Percentiles rank a stretch among this genome's conserved stretches.
Evolutionary conservation across 208 protist species (phyloP).

Genomic region (Herpetomonas tarakana): DNA sequence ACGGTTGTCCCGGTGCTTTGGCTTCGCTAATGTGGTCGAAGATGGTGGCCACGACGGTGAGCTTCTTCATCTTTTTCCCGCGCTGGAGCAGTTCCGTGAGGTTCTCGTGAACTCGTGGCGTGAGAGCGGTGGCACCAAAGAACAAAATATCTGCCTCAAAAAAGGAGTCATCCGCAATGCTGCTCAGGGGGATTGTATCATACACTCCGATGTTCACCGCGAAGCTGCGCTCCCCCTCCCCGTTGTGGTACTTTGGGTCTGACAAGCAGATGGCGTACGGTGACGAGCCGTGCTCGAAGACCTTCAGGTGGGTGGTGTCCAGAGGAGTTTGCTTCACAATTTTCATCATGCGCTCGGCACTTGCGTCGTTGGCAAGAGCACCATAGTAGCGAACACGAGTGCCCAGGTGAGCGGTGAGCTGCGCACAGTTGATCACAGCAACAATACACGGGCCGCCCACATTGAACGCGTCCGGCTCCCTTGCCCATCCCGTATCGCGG

Average conservation of each 20-base stretch:
- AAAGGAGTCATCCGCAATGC: conserved; percentile 14
- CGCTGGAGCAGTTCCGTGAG: conserved; percentile 17
- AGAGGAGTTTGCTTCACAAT: conserved; percentile 19
- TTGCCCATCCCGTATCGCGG: conserved; percentile 14
- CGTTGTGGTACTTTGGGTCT: conserved; percentile 20
- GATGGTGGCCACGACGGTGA: conserved; percentile 24
- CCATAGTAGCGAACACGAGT: conserved; percentile 17
- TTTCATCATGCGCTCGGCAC: conserved; percentile 7
- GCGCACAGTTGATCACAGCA: conserved; percentile 15
- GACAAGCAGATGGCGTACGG: conserved; percentile 17
- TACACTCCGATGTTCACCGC: conserved; percentile 19
- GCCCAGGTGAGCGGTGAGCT: conserved; percentile 11
- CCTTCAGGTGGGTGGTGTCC: conserved; percentile 14
- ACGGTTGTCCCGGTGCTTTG: conserved; percentile 11
- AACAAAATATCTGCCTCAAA: conserved; percentile 25
- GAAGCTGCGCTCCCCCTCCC: conserved; percentile 24
- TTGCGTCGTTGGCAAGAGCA: conserved; percentile 9
- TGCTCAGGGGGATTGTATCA: conserved; percentile 2
- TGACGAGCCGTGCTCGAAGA: conserved; percentile 3
- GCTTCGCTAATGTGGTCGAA: conserved; percentile 26
- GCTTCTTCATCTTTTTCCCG: conserved; percentile 10
- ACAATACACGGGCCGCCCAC: conserved; percentile 23
- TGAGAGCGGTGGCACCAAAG: conserved; percentile 22
- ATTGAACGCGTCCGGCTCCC: conserved; percentile 16
- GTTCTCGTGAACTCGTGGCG: conserved; percentile 18